Base-by-base conservation (phyloP, 768 basidiomycete species). In the Psilocybe sp. region DNA sequence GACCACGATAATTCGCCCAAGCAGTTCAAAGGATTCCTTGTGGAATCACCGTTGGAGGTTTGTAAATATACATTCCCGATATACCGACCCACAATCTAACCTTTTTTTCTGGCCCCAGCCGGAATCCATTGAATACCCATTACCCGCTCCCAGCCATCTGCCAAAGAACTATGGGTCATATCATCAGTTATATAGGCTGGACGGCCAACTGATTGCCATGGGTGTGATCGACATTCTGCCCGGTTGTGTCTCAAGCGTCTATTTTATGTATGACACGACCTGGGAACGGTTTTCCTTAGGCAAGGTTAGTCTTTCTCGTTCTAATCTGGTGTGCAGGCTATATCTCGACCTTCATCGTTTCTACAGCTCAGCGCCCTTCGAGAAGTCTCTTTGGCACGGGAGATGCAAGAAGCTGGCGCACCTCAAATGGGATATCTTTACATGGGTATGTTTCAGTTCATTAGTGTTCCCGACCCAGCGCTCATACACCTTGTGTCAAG, bases 221-320 rank as follows among this genome's bases (percentile, higher is more conserved):
- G 85, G 82, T 5, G 90, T 98, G 23, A 72, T 98, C 47, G 97
- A 98, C 65, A 85, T 99, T 47, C 74, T 99, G 20, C 95, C 94
- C 0, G 66, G 67, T 32, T 93, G 95, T 54, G 85, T 98, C 3
- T 92, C 87, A 4, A 83, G 77, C 43, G 79, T 79, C 13, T 98
- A 98, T 67, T 95, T 98, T 68, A 85, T 95, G 70, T 98, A 95
- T 67, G 82, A 91, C 54, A 74, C 76, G 33, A 70, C 71, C 18
- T 90, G 82, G 74, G 82, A 87, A 45, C 73, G 74, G 37, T 80
- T 80, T 60, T 88, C 87, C 3, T 61, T 92, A 40, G 93, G 92
- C 19, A 93, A 95, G 74, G 88, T 88, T 41, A 43, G 65, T 49
- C 14, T 1, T 18, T 45, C 33, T 8, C 47, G 55, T 34, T 20